Conservation (phyloP, 805 yeast species). For the Saccharomycopsis synnaedendra region DNA sequence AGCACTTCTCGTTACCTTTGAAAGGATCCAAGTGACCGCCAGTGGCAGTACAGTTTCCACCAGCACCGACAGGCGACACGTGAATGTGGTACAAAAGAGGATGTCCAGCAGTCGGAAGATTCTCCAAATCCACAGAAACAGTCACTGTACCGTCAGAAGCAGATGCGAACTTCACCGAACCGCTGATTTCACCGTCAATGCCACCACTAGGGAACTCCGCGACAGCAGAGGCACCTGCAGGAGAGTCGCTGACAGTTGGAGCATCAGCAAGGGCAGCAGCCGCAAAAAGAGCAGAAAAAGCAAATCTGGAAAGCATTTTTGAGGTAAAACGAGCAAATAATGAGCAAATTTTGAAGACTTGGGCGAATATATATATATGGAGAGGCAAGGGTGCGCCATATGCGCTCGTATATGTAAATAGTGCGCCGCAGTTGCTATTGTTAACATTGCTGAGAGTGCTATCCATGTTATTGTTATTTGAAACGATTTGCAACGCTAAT, state of each 20-base stretch:
- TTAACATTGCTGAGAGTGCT: no score
- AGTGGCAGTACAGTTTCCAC: slow-evolving; percentile 35
- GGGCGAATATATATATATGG: no score
- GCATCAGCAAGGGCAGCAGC: slow-evolving; percentile 24
- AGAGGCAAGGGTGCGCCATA: no score
- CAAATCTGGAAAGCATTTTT: neutral
- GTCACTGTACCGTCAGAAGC: slow-evolving; percentile 30
- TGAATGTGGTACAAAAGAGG: slow-evolving; percentile 53
- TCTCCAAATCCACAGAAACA: slow-evolving; percentile 47
- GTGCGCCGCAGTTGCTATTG: no score
- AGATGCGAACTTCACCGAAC: slow-evolving; percentile 29
- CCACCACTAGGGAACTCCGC: slow-evolving; percentile 39
- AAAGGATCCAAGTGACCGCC: slow-evolving; percentile 47
- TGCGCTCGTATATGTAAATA: no score
- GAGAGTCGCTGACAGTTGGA: slow-evolving; percentile 29
- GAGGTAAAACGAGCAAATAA: no score
- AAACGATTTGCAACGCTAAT: no score
- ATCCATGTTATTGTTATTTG: no score
- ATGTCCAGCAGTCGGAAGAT: slow-evolving; percentile 43
- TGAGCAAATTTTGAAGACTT: no score
- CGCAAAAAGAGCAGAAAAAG: neutral
- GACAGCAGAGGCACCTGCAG: slow-evolving; percentile 31
- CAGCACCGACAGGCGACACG: slow-evolving; percentile 31
- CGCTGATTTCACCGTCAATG: slow-evolving; percentile 17
- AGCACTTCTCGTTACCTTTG: slow-evolving; percentile 35